Conservation (phyloP, 208 protist species). For the Naegleria lovaniensis region DNA sequence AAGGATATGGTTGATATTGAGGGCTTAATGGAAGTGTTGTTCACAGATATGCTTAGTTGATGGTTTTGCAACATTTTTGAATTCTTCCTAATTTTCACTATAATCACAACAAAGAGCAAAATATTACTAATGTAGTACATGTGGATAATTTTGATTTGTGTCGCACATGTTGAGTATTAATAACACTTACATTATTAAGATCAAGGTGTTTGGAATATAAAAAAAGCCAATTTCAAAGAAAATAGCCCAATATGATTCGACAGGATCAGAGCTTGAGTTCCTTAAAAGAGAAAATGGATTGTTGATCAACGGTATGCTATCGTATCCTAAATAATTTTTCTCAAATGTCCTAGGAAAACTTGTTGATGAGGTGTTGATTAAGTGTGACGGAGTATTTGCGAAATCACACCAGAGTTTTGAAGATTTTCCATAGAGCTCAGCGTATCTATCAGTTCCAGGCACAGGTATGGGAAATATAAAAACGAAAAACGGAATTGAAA, state of each 20-base stretch:
- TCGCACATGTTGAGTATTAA: not conserved
- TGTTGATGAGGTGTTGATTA: not conserved
- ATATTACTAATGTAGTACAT: not conserved
- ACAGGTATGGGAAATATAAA: constrained; percentile 15
- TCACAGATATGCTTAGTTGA: not conserved
- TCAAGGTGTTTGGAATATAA: not conserved
- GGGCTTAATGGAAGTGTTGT: not conserved
- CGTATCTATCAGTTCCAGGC: not conserved
- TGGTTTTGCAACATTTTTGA: not conserved
- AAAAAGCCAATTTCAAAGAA: constrained; percentile 18
- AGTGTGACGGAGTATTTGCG: not conserved
- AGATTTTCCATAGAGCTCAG: not conserved
- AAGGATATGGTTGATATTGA: not conserved
- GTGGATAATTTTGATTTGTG: not conserved
- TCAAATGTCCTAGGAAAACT: no score
- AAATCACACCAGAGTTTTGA: constrained; percentile 15
- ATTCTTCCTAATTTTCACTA: constrained; percentile 14
- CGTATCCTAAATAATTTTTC: no score
- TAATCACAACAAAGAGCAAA: not conserved
- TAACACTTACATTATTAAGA: not conserved
- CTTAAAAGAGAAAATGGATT: not conserved
- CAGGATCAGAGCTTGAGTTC: not conserved
- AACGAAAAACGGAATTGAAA: constrained; percentile 2
- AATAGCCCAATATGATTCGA: not conserved
- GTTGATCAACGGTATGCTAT: not conserved